Evolutionary conservation across 805 yeast species (phyloP).

Genomic region (Saccharomycopsis capsularis): DNA sequence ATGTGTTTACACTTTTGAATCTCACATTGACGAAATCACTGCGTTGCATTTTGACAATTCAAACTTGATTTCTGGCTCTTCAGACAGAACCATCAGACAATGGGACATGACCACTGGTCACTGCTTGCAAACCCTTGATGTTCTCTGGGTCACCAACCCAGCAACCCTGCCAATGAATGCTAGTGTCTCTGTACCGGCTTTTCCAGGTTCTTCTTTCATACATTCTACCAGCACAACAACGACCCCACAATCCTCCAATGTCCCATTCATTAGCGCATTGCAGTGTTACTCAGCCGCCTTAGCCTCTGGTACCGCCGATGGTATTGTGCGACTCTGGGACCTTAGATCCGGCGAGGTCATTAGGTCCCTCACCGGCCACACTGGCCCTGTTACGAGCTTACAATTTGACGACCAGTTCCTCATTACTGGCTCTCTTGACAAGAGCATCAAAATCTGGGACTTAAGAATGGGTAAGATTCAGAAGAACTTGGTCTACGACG

Average conservation of each 20-base stretch:
- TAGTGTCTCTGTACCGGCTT: background rate
- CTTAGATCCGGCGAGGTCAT: conserved; percentile 62
- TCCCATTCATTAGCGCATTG: conserved; percentile 53
- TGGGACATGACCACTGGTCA: conserved; percentile 67
- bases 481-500: conserved; percentile 55
- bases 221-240: conserved; percentile 12
- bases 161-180: conserved; percentile 15
- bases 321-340: conserved; percentile 71
- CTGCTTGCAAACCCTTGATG: conserved; percentile 64
- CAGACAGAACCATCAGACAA: conserved; percentile 64
- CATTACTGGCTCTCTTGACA: conserved; percentile 56
- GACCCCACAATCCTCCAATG: conserved; percentile 15
- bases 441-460: conserved; percentile 68
- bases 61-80: conserved; percentile 61
- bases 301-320: conserved; percentile 75
- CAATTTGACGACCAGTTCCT: conserved; percentile 63
- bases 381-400: conserved; percentile 58
- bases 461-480: conserved; percentile 56
- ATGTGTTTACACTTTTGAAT: conserved; percentile 45
- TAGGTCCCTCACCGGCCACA: conserved; percentile 57
- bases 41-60: conserved; percentile 49
- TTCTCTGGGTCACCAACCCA: conserved; percentile 45
- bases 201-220: conserved; percentile 3
- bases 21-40: conserved; percentile 62
- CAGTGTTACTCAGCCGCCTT: conserved; percentile 71